Evolutionary conservation across 1,139 yeast species (phyloP).

Genomic region (Casaregolazyma suthepensis): DNA sequence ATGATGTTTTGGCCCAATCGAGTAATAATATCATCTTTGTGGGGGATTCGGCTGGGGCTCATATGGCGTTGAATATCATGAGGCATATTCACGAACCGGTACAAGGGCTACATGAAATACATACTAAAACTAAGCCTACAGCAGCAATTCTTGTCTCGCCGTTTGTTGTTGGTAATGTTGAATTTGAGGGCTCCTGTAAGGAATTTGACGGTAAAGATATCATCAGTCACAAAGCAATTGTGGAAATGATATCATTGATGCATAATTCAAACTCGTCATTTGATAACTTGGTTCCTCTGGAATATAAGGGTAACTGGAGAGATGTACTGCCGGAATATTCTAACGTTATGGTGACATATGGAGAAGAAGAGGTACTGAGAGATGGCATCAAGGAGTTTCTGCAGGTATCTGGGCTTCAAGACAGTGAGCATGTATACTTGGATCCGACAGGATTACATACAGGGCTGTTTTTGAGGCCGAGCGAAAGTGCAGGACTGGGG

Average conservation of each 20-base stretch:
- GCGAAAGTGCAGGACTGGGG: background rate
- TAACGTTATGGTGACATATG: background rate
- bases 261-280: background rate
- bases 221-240: background rate
- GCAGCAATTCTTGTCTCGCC: conserved; percentile 39
- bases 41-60: conserved; percentile 47
- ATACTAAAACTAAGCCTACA: background rate
- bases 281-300: background rate
- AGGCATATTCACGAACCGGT: conserved; percentile 32
- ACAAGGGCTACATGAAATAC: conserved; percentile 27
- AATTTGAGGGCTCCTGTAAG: conserved; percentile 1
- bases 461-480: background rate
- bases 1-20: conserved; percentile 31
- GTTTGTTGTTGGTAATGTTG: conserved; percentile 34
- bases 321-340: conserved; percentile 3
- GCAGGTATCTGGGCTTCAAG: conserved; percentile 17
- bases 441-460: conserved; percentile 16
- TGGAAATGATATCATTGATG: background rate
- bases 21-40: conserved; percentile 31
- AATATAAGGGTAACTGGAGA: conserved; percentile 5
- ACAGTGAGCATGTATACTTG: conserved; percentile 5
- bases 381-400: conserved; percentile 1
- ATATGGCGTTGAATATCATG: conserved; percentile 33
- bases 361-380: background rate
- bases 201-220: conserved; percentile 1